phyloP scores from a whole-genome alignment of 192 early-diverging fungal species.

The Oehlia diaphana region DNA sequence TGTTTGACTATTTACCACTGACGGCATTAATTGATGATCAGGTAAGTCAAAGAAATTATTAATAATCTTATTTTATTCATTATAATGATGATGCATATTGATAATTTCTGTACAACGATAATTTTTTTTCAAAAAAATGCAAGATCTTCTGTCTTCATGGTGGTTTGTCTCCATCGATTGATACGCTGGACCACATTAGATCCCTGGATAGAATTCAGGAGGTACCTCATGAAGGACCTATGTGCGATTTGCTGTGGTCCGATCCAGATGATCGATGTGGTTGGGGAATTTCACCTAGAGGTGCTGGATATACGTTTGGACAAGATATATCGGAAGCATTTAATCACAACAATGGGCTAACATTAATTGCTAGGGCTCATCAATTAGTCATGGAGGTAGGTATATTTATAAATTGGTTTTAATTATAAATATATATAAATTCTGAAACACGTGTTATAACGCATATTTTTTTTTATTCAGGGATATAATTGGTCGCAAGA shows the following conservation, averaged over 20 bases:
- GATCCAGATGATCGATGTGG: slow-evolving; percentile 85
- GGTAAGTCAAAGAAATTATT: slow-evolving; percentile 36
- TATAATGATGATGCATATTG: too few species aligned
- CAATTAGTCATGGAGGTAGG: slow-evolving; percentile 83
- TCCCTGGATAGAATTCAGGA: slow-evolving; percentile 94
- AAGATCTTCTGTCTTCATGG: slow-evolving; percentile 98
- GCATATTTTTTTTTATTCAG: background rate
- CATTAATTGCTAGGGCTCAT: slow-evolving; percentile 95
- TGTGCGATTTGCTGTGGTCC: slow-evolving; percentile 88
- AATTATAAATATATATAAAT: background rate
- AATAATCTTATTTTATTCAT: background rate
- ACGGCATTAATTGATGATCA: slow-evolving; percentile 96
- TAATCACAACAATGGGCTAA: slow-evolving; percentile 95
- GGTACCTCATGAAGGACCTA: slow-evolving; percentile 84
- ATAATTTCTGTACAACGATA: background rate
- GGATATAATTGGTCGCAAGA: slow-evolving; percentile 99
- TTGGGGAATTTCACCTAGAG: slow-evolving; percentile 86
- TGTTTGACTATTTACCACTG: slow-evolving; percentile 96
- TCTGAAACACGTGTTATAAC: background rate
- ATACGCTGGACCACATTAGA: slow-evolving; percentile 96
- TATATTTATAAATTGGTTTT: slow-evolving; percentile 25
- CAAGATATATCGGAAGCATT: slow-evolving; percentile 86
- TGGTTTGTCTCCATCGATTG: slow-evolving; percentile 91
- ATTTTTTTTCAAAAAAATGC: background rate
- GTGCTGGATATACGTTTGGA: slow-evolving; percentile 87